Base-by-base conservation (phyloP, 306 rosid genomes). In the Medicago arabica region DNA sequence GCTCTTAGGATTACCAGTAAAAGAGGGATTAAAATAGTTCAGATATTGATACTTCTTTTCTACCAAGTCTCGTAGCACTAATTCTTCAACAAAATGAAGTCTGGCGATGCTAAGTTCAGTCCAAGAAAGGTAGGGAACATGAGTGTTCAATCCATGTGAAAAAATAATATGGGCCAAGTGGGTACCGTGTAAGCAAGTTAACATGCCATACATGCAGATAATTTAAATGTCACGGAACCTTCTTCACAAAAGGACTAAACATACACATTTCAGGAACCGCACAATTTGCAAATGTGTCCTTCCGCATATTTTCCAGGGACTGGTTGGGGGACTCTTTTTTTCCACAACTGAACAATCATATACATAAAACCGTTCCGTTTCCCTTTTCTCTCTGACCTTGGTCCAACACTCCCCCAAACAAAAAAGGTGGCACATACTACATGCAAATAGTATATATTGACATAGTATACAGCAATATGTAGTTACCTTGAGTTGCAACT, bases 401-500 rank as follows among this genome's bases (percentile, higher is more conserved):
- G 38, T 34, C 38, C 38, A 34, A 5, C 75, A 8, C 19, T 49
- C 51, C 2, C 59, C 79, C 3, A 51, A 72, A 58, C 53, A 46
- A 46, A 44, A 15, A 17, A 39, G 4, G 34, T 9, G 47, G 25
- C 10, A 40, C 18, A 31, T 39, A 46, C 34, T 15, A 40, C 18
- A 31, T 39, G 47, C 34, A 64, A 64, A 69, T 54, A 41, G 53
- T 49, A 67, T 39, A 59, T 12, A 77, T 19, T 18, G 64, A 21
- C 25, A 72, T 43, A 57, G 21, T 7, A 69, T 44, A 75, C 44
- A 62, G 62, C 51, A 63, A 16, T 14, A 28, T 16, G 53, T 16
- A 49, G 47, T 82, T 90, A 95, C 99, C 99, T 92, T 95, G 92
- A 87, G 59, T 90, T 81, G 87, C 98, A 55, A 92, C 99, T 95